Conservation (phyloP, 2,329 filamentous ascomycete species). For the Microsporum ferrugineum region DNA sequence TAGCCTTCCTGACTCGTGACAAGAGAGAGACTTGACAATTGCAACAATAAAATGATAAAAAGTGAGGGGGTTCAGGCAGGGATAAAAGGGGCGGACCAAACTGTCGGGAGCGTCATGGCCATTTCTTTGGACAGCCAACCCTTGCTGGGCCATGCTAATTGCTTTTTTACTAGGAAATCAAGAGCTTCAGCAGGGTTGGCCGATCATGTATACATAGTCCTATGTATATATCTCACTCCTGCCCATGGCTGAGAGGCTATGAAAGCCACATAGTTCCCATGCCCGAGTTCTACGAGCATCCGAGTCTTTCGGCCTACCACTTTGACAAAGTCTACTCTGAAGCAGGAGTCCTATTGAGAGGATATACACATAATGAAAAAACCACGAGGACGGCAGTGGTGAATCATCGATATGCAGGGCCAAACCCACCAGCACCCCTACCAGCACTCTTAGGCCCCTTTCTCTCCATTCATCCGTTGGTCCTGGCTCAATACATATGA, state of each 20-base stretch:
- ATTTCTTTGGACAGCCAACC: background rate
- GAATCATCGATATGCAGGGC: background rate
- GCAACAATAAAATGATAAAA: background rate
- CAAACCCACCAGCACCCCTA: background rate
- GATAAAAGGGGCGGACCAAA: conserved; percentile 1
- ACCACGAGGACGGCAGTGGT: background rate
- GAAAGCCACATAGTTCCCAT: background rate
- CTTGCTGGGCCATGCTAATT: background rate
- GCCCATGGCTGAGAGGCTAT: background rate
- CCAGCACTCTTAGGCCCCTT: background rate
- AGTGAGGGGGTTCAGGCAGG: background rate
- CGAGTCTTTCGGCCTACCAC: too few relatives aligned
- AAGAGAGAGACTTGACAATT: background rate
- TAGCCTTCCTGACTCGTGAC: background rate
- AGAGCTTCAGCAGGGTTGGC: background rate
- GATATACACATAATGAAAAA: background rate
- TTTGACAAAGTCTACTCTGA: too few relatives aligned
- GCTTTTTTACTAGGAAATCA: background rate
- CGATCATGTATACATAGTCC: background rate
- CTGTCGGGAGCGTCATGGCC: background rate
- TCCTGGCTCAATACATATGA: background rate
- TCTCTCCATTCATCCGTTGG: background rate
- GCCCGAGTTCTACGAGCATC: too few relatives aligned
- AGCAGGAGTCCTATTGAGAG: too few relatives aligned
- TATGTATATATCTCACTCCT: background rate